Percentiles rank a stretch among this genome's conserved stretches.
Conservation (phyloP, 768 basidiomycete species). For the Nidularia sp. region DNA sequence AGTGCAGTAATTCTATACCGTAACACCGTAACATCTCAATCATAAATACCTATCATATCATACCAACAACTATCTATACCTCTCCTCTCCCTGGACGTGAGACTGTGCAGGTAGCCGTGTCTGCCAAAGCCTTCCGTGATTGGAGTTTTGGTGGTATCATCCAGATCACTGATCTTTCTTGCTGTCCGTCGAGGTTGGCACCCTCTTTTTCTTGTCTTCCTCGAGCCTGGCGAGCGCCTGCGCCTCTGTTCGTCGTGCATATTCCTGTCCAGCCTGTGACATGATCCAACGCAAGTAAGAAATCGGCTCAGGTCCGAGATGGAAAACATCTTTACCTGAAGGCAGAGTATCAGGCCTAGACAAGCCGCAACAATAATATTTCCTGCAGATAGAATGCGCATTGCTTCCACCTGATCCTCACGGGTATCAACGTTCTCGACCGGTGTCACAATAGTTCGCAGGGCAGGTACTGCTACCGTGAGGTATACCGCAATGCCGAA, state of each 20-base stretch:
- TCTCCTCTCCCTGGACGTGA: too few species aligned
- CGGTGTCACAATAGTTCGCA: constrained; percentile 73
- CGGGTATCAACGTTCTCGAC: constrained; percentile 47
- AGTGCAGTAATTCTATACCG: too few species aligned
- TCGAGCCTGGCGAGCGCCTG: constrained; percentile 30
- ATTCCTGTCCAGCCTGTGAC: constrained; percentile 79
- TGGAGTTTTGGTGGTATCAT: not conserved
- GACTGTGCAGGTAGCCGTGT: too few species aligned
- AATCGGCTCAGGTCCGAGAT: not conserved
- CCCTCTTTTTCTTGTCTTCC: constrained; percentile 24
- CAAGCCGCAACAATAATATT: constrained; percentile 79
- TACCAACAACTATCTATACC: too few species aligned
- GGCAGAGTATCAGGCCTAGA: constrained; percentile 56
- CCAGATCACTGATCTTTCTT: constrained; percentile 35
- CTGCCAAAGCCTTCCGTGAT: not conserved
- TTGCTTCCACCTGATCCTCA: constrained; percentile 69
- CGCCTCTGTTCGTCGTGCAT: constrained; percentile 62
- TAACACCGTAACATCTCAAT: too few species aligned
- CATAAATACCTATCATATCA: too few species aligned
- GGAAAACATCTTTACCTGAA: constrained; percentile 56
- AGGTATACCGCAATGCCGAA: constrained; percentile 79
- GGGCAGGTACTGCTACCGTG: constrained; percentile 72
- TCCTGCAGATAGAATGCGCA: constrained; percentile 80
- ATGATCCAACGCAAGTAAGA: constrained; percentile 1
- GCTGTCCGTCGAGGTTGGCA: constrained; percentile 14